These are phyloP conservation scores for Lipomyces japonicus DNA, from an alignment of 805 yeast genomes.

Conservation along the genomic window DNA sequence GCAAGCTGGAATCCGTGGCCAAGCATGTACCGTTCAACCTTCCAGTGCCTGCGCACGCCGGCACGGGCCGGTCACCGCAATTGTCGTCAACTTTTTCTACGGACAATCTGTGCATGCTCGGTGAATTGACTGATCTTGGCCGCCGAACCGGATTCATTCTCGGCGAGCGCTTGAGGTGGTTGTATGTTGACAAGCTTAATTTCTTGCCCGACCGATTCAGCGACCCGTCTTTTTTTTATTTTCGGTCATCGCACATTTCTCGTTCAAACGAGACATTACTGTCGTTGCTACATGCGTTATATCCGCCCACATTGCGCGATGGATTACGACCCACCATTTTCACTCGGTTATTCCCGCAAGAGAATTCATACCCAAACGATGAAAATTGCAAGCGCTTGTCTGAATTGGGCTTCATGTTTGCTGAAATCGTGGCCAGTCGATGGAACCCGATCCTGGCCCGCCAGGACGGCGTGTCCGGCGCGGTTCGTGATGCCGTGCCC, in stretches of 20 bases:
- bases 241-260: constrained; percentile 27
- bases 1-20: constrained; percentile 25
- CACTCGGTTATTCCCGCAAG: constrained; percentile 27
- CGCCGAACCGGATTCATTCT: constrained; percentile 24
- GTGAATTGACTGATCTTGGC: constrained; percentile 28
- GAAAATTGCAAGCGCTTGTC: constrained; percentile 27
- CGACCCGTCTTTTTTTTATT: constrained; percentile 16
- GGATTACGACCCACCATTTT: constrained; percentile 20
- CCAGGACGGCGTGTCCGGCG: constrained; percentile 18
- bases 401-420: constrained; percentile 26
- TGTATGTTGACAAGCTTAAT: constrained; percentile 21
- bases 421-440: constrained; percentile 25
- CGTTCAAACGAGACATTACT: constrained; percentile 28
- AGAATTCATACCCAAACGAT: constrained; percentile 29
- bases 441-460: constrained; percentile 28
- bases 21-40: constrained; percentile 19
- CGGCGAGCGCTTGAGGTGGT: constrained; percentile 24
- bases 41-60: constrained; percentile 19
- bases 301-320: constrained; percentile 23
- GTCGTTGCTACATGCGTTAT: constrained; percentile 24
- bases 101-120: constrained; percentile 23
- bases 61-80: not conserved
- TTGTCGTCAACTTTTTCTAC: constrained; percentile 14
- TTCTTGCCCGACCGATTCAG: constrained; percentile 21
- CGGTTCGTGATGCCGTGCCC: constrained; percentile 23